A percentile compares a stretch with the other conserved stretches of the same genome.
Evolutionary conservation across 2,329 filamentous ascomycete genomes (phyloP).

Genomic region (Lecanoromycetidae sp.): DNA sequence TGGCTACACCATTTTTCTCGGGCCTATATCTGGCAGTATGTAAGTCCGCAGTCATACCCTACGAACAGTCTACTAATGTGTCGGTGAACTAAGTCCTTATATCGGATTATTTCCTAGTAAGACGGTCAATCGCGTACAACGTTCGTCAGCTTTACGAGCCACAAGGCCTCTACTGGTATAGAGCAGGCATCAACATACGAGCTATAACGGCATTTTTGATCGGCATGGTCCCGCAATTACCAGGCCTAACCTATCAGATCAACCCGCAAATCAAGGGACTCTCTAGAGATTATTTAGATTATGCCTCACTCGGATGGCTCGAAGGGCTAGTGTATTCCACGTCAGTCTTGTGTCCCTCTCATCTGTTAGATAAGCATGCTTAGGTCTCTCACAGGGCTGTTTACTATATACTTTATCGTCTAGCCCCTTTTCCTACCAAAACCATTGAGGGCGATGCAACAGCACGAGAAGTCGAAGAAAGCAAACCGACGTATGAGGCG

Average conservation of each 20-base stretch:
- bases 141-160: conserved; percentile 5
- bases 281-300: conserved; percentile 1
- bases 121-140: conserved; percentile 11
- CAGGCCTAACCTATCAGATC: conserved; percentile 9
- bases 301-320: conserved; percentile 6
- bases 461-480: too few relatives aligned
- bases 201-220: conserved; percentile 2
- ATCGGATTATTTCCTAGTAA: conserved; percentile 21
- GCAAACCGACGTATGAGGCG: too few relatives aligned
- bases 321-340: conserved; percentile 3
- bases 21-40: conserved; percentile 19
- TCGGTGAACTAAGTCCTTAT: conserved; percentile 14
- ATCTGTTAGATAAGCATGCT: neutral
- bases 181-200: conserved; percentile 6
- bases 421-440: neutral
- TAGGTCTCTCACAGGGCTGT: neutral
- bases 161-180: conserved; percentile 10
- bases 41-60: neutral
- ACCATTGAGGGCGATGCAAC: neutral
- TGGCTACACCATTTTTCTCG: conserved; percentile 24
- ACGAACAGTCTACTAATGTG: too few relatives aligned
- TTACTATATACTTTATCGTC: neutral
- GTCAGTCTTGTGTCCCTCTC: neutral
- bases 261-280: neutral
- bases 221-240: conserved; percentile 7